Conservation (phyloP, 1,284 basidiomycete species). For the Marasmius tenuissimus region DNA sequence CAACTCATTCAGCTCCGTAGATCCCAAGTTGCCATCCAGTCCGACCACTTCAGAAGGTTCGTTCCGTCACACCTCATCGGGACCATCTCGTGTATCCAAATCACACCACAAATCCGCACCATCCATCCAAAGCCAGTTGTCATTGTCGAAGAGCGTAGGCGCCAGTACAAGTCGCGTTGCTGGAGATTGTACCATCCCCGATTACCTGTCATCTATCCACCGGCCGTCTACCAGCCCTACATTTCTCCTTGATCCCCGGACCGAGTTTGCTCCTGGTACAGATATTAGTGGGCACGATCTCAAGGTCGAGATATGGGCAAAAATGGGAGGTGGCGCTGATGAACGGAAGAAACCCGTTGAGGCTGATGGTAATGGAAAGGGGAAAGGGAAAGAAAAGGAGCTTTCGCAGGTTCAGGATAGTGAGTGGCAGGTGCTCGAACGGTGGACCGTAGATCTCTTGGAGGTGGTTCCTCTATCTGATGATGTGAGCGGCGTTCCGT, state of each 20-base stretch:
- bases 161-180: background rate
- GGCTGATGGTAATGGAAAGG: conserved; percentile 41
- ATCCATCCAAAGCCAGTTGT: background rate
- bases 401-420: conserved; percentile 16
- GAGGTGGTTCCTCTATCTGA: conserved; percentile 62
- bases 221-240: conserved; percentile 74
- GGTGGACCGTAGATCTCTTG: conserved; percentile 66
- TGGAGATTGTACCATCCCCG: conserved; percentile 33
- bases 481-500: conserved; percentile 46
- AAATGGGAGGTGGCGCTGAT: conserved; percentile 19
- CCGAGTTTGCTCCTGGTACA: conserved; percentile 47
- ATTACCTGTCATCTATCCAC: conserved; percentile 73
- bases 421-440: conserved; percentile 65
- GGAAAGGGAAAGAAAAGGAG: conserved; percentile 47
- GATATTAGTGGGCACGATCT: conserved; percentile 49
- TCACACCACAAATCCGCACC: background rate
- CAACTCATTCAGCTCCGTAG: background rate
- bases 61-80: too few relatives aligned
- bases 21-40: background rate
- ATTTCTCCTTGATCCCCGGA: conserved; percentile 57
- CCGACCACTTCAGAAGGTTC: background rate
- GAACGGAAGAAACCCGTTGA: conserved; percentile 4
- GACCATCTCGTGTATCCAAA: background rate
- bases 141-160: background rate
- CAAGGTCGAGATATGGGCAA: conserved; percentile 62